These are phyloP conservation scores for Echites panduratus DNA, from an alignment of 257 asterid species.

Conservation along the genomic window DNA sequence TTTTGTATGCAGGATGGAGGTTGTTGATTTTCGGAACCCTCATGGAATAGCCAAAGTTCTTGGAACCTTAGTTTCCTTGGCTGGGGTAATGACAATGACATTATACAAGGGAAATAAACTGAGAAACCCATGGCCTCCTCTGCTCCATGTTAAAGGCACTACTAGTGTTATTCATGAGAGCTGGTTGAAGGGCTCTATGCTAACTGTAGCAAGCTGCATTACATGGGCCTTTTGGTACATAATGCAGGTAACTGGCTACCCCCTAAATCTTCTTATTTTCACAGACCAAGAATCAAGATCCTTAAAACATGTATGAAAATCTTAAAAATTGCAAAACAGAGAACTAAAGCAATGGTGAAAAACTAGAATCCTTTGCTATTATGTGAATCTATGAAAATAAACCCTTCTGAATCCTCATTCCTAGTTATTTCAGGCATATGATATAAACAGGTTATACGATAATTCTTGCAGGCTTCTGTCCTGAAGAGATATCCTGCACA, in stretches of 20 bases:
- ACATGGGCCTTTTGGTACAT: slow-evolving; percentile 62
- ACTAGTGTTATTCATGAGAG: slow-evolving; percentile 31
- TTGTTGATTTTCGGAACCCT: slow-evolving; percentile 37
- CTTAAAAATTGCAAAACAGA: no score
- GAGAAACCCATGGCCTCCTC: slow-evolving; percentile 34
- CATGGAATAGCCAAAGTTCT: slow-evolving; percentile 54
- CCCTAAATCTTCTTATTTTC: not conserved
- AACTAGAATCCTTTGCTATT: not conserved
- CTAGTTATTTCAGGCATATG: not conserved
- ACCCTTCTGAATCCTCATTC: not conserved
- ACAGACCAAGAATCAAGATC: not conserved
- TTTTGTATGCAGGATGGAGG: slow-evolving; percentile 48
- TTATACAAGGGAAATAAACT: slow-evolving; percentile 57
- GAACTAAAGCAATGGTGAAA: no score
- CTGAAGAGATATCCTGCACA: slow-evolving; percentile 70
- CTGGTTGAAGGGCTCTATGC: slow-evolving; percentile 60
- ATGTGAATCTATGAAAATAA: not conserved
- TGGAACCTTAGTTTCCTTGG: slow-evolving; percentile 62
- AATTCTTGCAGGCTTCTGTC: slow-evolving; percentile 45
- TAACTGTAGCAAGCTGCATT: slow-evolving; percentile 60
- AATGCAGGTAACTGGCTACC: slow-evolving; percentile 52
- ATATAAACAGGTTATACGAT: not conserved
- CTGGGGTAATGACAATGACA: slow-evolving; percentile 61
- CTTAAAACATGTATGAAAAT: not conserved
- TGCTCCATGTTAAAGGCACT: slow-evolving; percentile 37